Evolutionary conservation across 306 rosid genomes (phyloP).

Genomic region (Fragaria vesca): DNA sequence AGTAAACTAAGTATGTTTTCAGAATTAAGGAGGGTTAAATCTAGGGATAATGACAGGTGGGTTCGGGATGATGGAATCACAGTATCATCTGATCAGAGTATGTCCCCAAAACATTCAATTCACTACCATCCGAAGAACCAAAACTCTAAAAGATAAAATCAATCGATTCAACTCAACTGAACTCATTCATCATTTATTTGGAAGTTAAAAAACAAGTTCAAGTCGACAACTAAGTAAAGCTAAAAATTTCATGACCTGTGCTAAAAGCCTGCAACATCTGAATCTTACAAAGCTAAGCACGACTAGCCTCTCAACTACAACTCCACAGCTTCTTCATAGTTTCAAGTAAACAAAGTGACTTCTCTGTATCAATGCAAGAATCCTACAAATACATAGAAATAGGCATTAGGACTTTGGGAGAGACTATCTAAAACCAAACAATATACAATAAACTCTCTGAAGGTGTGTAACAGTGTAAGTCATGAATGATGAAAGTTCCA

Average conservation of each 20-base stretch:
- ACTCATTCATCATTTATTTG: not conserved
- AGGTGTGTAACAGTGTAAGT: not conserved
- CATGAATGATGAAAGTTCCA: not conserved
- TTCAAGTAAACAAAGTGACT: not conserved
- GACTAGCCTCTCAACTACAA: not conserved
- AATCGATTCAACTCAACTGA: not conserved
- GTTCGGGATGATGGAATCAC: not conserved
- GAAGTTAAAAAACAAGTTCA: not conserved
- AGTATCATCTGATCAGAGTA: not conserved
- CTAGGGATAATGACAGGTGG: not conserved
- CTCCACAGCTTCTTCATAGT: not conserved
- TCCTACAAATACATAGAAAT: not conserved
- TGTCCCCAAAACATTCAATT: not conserved
- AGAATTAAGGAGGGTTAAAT: not conserved
- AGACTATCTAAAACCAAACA: not conserved
- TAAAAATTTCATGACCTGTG: not conserved
- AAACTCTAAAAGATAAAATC: not conserved
- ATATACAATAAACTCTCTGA: not conserved
- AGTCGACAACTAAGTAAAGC: not conserved
- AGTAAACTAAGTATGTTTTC: not conserved
- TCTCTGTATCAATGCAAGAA: not conserved
- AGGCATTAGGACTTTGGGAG: not conserved
- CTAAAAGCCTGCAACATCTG: not conserved
- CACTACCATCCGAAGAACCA: not conserved
- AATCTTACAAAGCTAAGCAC: not conserved